Conservation (phyloP, 306 rosid species). For the Mimosa bimucronata region DNA sequence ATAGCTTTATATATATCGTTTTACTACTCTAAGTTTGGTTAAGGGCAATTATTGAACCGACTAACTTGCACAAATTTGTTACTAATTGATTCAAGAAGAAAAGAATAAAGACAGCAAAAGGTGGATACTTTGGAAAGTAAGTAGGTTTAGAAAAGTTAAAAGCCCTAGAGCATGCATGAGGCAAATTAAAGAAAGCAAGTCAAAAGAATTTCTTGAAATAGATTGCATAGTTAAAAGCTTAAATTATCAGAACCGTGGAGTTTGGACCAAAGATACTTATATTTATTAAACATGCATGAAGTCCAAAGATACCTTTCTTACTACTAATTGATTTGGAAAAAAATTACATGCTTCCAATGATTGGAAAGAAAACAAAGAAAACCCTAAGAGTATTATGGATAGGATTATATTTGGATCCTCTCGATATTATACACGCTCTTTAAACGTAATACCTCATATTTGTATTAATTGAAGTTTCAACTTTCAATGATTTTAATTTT, state of each 20-base stretch:
- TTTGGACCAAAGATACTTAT: constrained; percentile 17
- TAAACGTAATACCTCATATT: no score
- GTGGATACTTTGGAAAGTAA: not conserved
- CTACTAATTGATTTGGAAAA: not conserved
- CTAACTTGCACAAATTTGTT: not conserved
- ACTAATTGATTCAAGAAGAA: not conserved
- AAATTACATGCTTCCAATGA: not conserved
- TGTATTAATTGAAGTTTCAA: no score
- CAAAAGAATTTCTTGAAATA: not conserved
- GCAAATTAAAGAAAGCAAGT: not conserved
- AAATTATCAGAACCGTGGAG: constrained; percentile 12
- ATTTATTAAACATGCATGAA: constrained; percentile 7
- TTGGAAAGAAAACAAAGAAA: not conserved
- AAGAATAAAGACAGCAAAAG: not conserved
- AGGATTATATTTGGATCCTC: not conserved
- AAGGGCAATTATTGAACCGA: not conserved
- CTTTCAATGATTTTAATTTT: no score
- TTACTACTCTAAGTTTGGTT: not conserved
- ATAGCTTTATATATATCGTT: no score
- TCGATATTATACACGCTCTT: no score
- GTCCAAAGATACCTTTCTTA: constrained; percentile 3
- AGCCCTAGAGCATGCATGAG: not conserved
- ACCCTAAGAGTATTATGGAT: not conserved
- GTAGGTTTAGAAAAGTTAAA: not conserved
- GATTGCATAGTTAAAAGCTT: not conserved